Conservation (phyloP, 306 rosid species). For the Acacia acuminata region DNA sequence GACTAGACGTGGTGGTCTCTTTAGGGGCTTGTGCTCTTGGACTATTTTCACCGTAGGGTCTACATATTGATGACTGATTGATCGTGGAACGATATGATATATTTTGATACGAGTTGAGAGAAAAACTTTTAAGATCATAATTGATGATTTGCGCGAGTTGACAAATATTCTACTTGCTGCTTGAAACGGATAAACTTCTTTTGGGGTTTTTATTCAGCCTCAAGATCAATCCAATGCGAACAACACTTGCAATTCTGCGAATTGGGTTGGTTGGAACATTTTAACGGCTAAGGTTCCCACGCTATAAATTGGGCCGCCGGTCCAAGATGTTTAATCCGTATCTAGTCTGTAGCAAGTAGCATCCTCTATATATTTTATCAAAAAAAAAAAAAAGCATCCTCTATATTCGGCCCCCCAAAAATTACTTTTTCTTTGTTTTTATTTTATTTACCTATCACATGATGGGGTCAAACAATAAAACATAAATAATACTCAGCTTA, state of each 20-base stretch:
- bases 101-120: not conserved
- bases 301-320: not conserved
- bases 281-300: not conserved
- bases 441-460: no score
- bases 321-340: not conserved
- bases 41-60: not conserved
- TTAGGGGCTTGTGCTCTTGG: not conserved
- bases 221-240: not conserved
- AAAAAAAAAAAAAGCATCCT: no score
- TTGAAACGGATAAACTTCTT: not conserved
- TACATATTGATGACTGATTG: not conserved
- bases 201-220: not conserved
- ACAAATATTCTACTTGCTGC: not conserved
- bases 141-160: not conserved
- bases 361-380: no score
- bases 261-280: not conserved
- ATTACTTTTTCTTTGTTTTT: no score
- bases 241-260: not conserved
- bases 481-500: no score
- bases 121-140: not conserved
- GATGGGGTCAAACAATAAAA: no score
- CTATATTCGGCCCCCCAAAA: not conserved
- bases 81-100: not conserved
- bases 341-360: no score
- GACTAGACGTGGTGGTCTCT: constrained; percentile 2